Evolutionary conservation across 352 stramenopile genomes (phyloP).

Genomic region (Hyphochytrium catenoides): DNA sequence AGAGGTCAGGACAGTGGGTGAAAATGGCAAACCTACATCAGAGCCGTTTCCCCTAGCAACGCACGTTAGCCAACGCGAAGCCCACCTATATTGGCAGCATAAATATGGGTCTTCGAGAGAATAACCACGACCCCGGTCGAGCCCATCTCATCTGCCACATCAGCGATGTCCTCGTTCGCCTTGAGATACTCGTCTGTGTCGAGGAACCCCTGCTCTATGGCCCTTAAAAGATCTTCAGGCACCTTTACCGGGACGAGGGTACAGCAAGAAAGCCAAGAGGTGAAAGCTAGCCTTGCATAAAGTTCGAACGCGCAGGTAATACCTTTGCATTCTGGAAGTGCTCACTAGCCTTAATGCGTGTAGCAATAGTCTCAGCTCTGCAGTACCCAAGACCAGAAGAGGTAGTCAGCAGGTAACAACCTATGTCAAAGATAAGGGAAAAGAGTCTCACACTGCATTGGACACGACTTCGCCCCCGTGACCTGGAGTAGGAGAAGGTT

Average conservation of each 20-base stretch:
- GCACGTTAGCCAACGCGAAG: too few species aligned
- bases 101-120: slow-evolving; percentile 45
- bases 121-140: slow-evolving; percentile 51
- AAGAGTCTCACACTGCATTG: slow-evolving; percentile 24
- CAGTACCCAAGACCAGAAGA: slow-evolving; percentile 4
- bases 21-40: too few species aligned
- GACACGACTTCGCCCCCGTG: slow-evolving; percentile 41
- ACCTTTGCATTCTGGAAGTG: slow-evolving; percentile 42
- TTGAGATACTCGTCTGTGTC: slow-evolving; percentile 37
- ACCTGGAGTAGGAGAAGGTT: too few species aligned
- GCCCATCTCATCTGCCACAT: slow-evolving; percentile 41
- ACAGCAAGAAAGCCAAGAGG: slow-evolving; percentile 7
- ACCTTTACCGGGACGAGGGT: slow-evolving; percentile 25
- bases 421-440: neutral
- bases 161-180: slow-evolving; percentile 27
- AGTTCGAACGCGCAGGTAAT: slow-evolving; percentile 1
- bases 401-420: neutral
- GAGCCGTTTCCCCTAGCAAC: too few species aligned
- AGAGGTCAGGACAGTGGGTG: neutral
- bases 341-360: slow-evolving; percentile 26
- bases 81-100: slow-evolving; percentile 45
- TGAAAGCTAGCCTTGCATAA: neutral
- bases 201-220: slow-evolving; percentile 43
- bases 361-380: slow-evolving; percentile 39
- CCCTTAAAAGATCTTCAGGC: slow-evolving; percentile 29